A percentile compares a stretch with the other conserved stretches of the same genome.
Conservation (phyloP, 805 yeast species). For the Lipomyces japonicus region DNA sequence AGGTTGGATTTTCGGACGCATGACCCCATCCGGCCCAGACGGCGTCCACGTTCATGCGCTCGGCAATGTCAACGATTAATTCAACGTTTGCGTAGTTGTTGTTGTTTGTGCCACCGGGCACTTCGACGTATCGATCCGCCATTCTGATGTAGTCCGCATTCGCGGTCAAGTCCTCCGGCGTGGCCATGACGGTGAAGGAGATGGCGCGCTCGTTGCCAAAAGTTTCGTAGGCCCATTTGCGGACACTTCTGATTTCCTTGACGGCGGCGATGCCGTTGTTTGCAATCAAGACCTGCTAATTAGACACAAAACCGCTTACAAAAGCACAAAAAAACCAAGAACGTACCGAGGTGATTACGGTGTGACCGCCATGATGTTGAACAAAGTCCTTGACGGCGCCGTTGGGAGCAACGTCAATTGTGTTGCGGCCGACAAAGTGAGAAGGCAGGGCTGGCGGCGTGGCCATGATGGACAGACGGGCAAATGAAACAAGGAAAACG, state of each 20-base stretch:
- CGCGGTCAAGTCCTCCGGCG: constrained; percentile 97
- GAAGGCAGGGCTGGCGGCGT: constrained; percentile 41
- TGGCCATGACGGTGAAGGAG: constrained; percentile 96
- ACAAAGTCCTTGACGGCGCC: constrained; percentile 76
- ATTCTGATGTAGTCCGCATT: constrained; percentile 97
- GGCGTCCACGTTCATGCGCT: constrained; percentile 93
- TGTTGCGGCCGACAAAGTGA: constrained; percentile 79
- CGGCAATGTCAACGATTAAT: constrained; percentile 93
- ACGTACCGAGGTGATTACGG: constrained; percentile 68
- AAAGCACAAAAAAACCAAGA: not conserved
- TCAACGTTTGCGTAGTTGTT: constrained; percentile 98
- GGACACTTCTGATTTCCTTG: constrained; percentile 91
- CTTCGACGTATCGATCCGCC: constrained; percentile 98
- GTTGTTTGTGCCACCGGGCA: constrained; percentile 98
- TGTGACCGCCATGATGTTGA: constrained; percentile 82
- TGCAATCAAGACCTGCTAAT: constrained; percentile 67
- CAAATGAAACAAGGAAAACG: not conserved
- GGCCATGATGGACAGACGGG: constrained; percentile 1
- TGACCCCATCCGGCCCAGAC: constrained; percentile 99
- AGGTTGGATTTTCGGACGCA: constrained; percentile 95
- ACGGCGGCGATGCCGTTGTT: constrained; percentile 99
- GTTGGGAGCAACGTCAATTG: constrained; percentile 71
- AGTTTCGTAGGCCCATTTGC: constrained; percentile 99
- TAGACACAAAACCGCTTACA: not conserved
- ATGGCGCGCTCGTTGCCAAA: constrained; percentile 93